Base-by-base conservation (phyloP, 768 basidiomycete genomes). In the Goffeauzyma gilvescens region DNA sequence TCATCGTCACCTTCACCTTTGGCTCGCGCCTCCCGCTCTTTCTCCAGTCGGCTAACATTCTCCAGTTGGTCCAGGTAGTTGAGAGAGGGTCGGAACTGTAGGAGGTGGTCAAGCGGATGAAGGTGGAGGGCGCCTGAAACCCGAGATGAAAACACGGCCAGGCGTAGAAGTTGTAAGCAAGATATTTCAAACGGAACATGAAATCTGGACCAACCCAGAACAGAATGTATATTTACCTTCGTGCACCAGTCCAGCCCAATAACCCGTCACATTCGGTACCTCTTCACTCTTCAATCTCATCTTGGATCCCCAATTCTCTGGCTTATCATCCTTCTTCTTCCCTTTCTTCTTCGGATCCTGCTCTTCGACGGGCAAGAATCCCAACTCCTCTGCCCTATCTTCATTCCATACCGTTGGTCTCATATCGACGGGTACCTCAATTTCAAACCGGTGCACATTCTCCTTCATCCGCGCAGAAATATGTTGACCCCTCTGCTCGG, bases 401-500 rank as follows among this genome's bases (percentile, higher is more conserved):
- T 55, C 54, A 22, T 62, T 50, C 56, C 63, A 65, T 13, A 62
- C 54, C 23, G 50, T 50, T 14, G 34, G 31, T 12, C 57, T 48
- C 20, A 44, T 56, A 48, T 63, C 60, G 23, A 64, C 55, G 1
- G 64, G 64, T 9, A 65, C 50, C 42, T 65, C 64, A 13, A 65
- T 47, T 36, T 65, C 64, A 7, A 65, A 53, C 33, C 61, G 42
- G 3, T 49, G 48, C 0, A 51, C 52, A 2, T 44, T 34, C 32
- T 61, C 58, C 42, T 65, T 65, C 40, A 61, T 53, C 34, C 61
- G 42, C 0, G 60, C 47, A 2, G 55, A 51, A 26, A 65, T 58
- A 12, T 39, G 32, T 27, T 58, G 53, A 0, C 59, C 60, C 9
- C 54, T 44, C 33, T 54, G 50, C 8, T 24, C 20, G 1, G 60